Evolutionary conservation across 129 eudicot species (phyloP), one percentile per base, ranked within the genome.

Genomic region (Pulicaria dysenterica): DNA sequence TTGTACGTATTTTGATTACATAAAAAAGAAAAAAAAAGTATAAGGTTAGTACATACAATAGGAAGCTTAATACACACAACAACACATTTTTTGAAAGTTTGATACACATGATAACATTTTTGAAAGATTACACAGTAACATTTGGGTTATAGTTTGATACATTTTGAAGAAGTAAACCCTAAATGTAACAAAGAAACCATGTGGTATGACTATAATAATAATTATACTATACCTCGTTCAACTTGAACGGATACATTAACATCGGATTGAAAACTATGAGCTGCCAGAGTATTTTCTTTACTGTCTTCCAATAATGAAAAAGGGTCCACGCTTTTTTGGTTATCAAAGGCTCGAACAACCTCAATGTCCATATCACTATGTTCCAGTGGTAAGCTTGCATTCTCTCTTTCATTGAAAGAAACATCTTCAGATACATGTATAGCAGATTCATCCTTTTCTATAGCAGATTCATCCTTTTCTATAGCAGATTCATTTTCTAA

Each of bases 141-240:
- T n/a, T n/a, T n/a, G n/a, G n/a, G n/a, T n/a, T n/a, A n/a, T n/a
- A n/a, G n/a, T n/a, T n/a, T n/a, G n/a, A n/a, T n/a, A n/a, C n/a
- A n/a, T n/a, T n/a, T n/a, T n/a, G n/a, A n/a, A n/a, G n/a, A n/a
- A n/a, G n/a, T n/a, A n/a, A n/a, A n/a, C n/a, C n/a, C n/a, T n/a
- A n/a, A n/a, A n/a, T 5, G 51, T 42, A 70, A 41, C 8, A 56
- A 31, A 39, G 56, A 69, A 49, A 19, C 75, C 63, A 24, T 24
- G 31, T 59, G 59, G 45, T 50, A 61, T 55, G 19, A 46, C 51
- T 48, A 76, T 58, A 53, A 46, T 56, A 36, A 11, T 69, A 40
- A 67, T 37, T 61, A 42, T 46, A 40, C 68, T 40, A 40, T 80
- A 89, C 92, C 86, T 43, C 55, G 74, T 53, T 64, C 63, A 71